Evolutionary conservation across 164 flowering plant genomes (phyloP).

Genomic region (Piper betle): DNA sequence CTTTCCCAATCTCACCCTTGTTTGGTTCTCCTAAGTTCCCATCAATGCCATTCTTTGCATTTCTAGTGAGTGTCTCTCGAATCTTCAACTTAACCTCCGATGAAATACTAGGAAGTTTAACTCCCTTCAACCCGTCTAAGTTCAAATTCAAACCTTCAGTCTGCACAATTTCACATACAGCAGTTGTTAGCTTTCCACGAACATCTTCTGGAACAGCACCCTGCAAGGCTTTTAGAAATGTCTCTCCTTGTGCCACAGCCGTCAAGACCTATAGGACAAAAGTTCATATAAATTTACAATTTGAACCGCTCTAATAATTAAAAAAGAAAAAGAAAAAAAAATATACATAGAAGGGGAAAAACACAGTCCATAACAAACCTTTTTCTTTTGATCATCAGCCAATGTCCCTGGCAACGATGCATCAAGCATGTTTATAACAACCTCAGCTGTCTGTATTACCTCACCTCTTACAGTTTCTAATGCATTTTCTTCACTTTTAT

Average conservation of each 20-base stretch:
- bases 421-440: slow-evolving; percentile 92
- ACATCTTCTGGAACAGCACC: slow-evolving; percentile 98
- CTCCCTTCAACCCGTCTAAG: slow-evolving; percentile 26
- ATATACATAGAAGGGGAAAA: neutral
- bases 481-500: slow-evolving; percentile 19
- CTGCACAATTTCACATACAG: slow-evolving; percentile 59
- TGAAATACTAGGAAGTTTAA: too few relatives aligned
- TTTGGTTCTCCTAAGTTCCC: slow-evolving; percentile 1
- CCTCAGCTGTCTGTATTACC: slow-evolving; percentile 58
- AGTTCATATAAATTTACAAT: neutral
- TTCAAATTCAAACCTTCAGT: slow-evolving; percentile 40
- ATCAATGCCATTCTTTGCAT: slow-evolving; percentile 16
- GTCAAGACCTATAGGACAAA: slow-evolving; percentile 46
- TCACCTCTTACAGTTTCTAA: slow-evolving; percentile 45
- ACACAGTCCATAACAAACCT: slow-evolving; percentile 33
- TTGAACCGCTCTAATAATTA: neutral
- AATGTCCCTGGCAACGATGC: slow-evolving; percentile 68
- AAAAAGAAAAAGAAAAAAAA: too few relatives aligned
- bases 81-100: slow-evolving; percentile 30
- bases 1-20: slow-evolving; percentile 1
- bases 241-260: slow-evolving; percentile 83
- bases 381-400: slow-evolving; percentile 58
- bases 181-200: slow-evolving; percentile 67
- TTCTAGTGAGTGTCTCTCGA: slow-evolving; percentile 22
- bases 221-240: slow-evolving; percentile 77